These are phyloP conservation scores for Mycena leptocephala DNA, from an alignment of 768 basidiomycete species.

Conservation along the genomic window DNA sequence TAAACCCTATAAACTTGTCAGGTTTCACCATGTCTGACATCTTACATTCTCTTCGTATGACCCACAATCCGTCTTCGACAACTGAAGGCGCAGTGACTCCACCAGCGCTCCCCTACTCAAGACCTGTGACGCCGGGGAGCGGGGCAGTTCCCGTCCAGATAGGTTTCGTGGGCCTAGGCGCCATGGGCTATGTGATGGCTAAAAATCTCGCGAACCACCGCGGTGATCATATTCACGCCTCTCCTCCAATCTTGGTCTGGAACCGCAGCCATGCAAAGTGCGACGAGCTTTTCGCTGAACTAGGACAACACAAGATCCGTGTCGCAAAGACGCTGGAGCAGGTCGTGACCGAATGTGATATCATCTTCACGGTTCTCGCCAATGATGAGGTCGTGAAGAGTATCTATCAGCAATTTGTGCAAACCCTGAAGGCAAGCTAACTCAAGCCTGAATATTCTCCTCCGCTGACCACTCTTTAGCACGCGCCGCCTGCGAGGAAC, in stretches of 20 bases:
- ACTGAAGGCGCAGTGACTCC: slow-evolving; percentile 25
- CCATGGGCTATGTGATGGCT: slow-evolving; percentile 86
- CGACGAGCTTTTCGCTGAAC: slow-evolving; percentile 68
- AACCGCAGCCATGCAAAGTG: slow-evolving; percentile 81
- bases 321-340: slow-evolving; percentile 74
- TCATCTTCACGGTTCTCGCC: slow-evolving; percentile 83
- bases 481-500: slow-evolving; percentile 59
- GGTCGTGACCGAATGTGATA: slow-evolving; percentile 77
- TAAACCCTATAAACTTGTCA: background rate
- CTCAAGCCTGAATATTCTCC: background rate
- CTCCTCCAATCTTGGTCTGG: slow-evolving; percentile 78
- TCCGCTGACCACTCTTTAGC: slow-evolving; percentile 48
- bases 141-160: slow-evolving; percentile 46
- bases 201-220: slow-evolving; percentile 80
- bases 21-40: slow-evolving; percentile 20
- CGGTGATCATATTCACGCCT: slow-evolving; percentile 50
- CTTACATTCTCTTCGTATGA: slow-evolving; percentile 21
- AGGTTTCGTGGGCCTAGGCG: slow-evolving; percentile 69
- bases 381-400: slow-evolving; percentile 80
- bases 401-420: slow-evolving; percentile 74
- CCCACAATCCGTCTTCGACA: background rate
- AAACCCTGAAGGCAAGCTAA: slow-evolving; percentile 68
- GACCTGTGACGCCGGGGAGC: slow-evolving; percentile 68
- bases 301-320: slow-evolving; percentile 68
- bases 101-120: slow-evolving; percentile 63